Base-by-base conservation (phyloP, 495 filamentous ascomycete species). In the Baudoinia panamericana region DNA sequence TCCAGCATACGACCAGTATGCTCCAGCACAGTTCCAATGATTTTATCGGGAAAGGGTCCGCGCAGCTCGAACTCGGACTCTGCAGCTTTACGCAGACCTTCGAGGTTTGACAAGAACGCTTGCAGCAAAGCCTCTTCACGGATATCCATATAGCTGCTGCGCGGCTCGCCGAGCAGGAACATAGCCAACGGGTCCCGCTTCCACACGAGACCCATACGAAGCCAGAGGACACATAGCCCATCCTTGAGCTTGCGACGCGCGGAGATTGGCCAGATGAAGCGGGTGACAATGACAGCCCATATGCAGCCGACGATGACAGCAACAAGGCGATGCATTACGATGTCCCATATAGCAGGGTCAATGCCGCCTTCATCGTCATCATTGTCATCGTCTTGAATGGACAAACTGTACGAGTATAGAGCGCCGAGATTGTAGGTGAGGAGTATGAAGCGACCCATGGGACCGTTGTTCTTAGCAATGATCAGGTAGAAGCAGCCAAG, bases 361-460 rank as follows among this genome's bases (percentile, higher is more conserved):
- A 75, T 63, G 8, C 87, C 88, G n/a, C 85, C 90, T 60, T 95
- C 87, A 50, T 82, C 79, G 8, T 82, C 79, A 45, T 86, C 83
- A 35, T 72, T 62, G 11, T 74, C 68, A 17, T 78, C 74, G 28
- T 88, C 80, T 32, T 70, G 69, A 43, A 84, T 76, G 0, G 82
- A 76, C 5, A 95, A 70, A 16, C 82, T 86, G 61, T 96, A 97
- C 2, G 85, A 84, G 56, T 96, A 97, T 25, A 97, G 70, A 11
- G 83, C 84, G 5, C 84, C 88, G n/a, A 97, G 73, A 55, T 97
- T 97, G 66, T 95, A 97, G 5, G 88, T 93, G 29, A 97, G 73
- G 60, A 64, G 43, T 37, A 67, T 61, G 56, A 94, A 95, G 30
- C 90, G 75, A 18, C 87, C 90, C 64, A 96, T 79, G 0, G 90